Conservation (phyloP, 148 eudicot genomes). For the Rhododendron ferrugineum region DNA sequence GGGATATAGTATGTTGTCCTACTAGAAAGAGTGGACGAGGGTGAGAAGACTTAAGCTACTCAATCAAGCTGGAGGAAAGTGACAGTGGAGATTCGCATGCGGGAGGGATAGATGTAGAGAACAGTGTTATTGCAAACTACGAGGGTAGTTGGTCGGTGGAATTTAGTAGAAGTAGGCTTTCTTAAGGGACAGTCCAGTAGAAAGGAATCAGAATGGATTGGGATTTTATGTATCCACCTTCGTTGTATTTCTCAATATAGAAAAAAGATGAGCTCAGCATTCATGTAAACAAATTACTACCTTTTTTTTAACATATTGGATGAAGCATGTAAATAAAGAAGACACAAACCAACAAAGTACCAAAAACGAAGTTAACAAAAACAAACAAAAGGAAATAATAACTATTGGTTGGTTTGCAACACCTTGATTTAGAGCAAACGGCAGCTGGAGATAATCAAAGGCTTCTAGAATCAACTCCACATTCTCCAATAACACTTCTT, state of each 20-base stretch:
- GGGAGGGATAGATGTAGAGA: not conserved
- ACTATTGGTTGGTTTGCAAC: not conserved
- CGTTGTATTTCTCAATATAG: not conserved
- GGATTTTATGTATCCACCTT: not conserved
- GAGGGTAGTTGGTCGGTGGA: not conserved
- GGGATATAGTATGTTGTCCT: not conserved
- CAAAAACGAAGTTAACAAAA: not conserved
- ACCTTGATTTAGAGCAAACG: conserved; percentile 84
- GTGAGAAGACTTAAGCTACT: not conserved
- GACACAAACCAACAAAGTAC: not conserved
- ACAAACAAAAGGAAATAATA: not conserved
- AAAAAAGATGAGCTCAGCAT: not conserved
- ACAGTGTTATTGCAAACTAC: not conserved
- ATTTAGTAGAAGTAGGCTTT: not conserved
- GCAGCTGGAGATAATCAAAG: conserved; percentile 86
- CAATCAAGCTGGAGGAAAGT: not conserved
- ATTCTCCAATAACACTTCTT: conserved; percentile 82
- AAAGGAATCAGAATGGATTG: not conserved
- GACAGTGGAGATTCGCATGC: not conserved
- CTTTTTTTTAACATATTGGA: not conserved
- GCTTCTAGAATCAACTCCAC: conserved; percentile 96
- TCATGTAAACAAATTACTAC: not conserved
- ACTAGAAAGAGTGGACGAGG: not conserved
- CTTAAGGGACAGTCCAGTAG: not conserved
- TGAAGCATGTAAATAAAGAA: not conserved